Percentiles rank a stretch among this genome's conserved stretches.
Conservation (phyloP, 305 asterid species). For the Ruellia speciosa region DNA sequence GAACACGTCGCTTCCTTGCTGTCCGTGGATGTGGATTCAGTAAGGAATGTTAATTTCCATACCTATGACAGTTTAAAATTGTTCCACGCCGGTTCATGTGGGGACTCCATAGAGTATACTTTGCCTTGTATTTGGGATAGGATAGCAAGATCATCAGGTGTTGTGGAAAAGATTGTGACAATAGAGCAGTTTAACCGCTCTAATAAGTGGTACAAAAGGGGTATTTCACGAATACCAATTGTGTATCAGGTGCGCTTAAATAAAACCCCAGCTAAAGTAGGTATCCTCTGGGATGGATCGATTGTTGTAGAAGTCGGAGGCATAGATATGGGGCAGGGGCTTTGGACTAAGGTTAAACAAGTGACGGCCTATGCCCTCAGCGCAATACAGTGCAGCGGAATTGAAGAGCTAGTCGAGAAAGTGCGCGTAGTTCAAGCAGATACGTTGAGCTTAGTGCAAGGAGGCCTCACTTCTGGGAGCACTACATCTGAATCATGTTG, state of each 20-base stretch:
- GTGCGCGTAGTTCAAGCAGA: conserved; percentile 67
- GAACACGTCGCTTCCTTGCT: conserved; percentile 56
- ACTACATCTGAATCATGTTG: conserved; percentile 81
- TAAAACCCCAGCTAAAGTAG: conserved; percentile 59
- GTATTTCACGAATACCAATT: conserved; percentile 71
- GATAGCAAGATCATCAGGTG: conserved; percentile 36
- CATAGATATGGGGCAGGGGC: conserved; percentile 74
- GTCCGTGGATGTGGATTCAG: conserved; percentile 43
- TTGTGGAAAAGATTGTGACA: conserved; percentile 27
- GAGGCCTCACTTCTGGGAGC: conserved; percentile 70
- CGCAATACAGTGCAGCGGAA: conserved; percentile 37
- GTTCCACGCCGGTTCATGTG: conserved; percentile 37
- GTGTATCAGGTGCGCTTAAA: conserved; percentile 34
- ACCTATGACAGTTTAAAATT: conserved; percentile 40
- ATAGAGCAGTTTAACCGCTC: conserved; percentile 35
- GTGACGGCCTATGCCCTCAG: conserved; percentile 55
- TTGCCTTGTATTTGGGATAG: conserved; percentile 58
- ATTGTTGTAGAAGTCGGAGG: conserved; percentile 79
- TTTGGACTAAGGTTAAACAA: conserved; percentile 75
- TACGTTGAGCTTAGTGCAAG: conserved; percentile 64
- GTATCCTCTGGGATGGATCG: conserved; percentile 63
- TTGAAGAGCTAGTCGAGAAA: conserved; percentile 43
- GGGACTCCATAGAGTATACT: conserved; percentile 41
- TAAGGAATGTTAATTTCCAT: conserved; percentile 48
- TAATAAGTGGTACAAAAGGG: conserved; percentile 50